Conservation (phyloP, 768 basidiomycete genomes). For the Hericium rajendrae region DNA sequence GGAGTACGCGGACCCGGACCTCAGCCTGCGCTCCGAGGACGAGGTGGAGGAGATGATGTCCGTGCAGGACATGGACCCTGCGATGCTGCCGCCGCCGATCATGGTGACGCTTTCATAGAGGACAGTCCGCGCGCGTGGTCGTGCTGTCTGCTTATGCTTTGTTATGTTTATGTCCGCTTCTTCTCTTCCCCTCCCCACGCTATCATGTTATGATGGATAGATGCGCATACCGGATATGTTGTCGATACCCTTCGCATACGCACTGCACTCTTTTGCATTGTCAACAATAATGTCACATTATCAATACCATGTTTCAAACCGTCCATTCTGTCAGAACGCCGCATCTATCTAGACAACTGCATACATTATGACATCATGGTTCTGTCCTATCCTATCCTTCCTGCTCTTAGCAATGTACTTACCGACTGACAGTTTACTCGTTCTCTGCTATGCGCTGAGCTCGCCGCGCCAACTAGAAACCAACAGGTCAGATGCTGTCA, state of each 20-base stretch:
- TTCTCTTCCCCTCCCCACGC: no score
- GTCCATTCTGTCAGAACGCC: neutral
- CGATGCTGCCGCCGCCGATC: slow-evolving; percentile 26
- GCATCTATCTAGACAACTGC: neutral
- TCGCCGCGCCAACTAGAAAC: slow-evolving; percentile 60
- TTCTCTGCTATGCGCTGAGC: slow-evolving; percentile 38
- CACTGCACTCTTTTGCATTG: neutral
- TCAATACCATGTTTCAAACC: neutral
- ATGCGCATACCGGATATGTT: slow-evolving; percentile 1
- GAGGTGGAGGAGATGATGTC: slow-evolving; percentile 21
- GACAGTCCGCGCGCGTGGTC: slow-evolving; percentile 2
- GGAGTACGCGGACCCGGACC: slow-evolving; percentile 6
- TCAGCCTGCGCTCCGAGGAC: slow-evolving; percentile 16
- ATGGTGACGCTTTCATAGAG: slow-evolving; percentile 32
- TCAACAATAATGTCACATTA: neutral
- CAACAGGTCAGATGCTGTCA: neutral
- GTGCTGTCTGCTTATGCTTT: neutral
- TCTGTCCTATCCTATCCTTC: no score
- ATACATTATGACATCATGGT: neutral
- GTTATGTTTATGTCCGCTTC: neutral
- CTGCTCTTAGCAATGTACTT: no score
- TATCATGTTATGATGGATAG: neutral
- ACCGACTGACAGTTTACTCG: no score
- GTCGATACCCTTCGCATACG: slow-evolving; percentile 14
- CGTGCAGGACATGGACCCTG: slow-evolving; percentile 11